Conservation (phyloP, 768 basidiomycete species). For the Pleurotus tuber-regium region DNA sequence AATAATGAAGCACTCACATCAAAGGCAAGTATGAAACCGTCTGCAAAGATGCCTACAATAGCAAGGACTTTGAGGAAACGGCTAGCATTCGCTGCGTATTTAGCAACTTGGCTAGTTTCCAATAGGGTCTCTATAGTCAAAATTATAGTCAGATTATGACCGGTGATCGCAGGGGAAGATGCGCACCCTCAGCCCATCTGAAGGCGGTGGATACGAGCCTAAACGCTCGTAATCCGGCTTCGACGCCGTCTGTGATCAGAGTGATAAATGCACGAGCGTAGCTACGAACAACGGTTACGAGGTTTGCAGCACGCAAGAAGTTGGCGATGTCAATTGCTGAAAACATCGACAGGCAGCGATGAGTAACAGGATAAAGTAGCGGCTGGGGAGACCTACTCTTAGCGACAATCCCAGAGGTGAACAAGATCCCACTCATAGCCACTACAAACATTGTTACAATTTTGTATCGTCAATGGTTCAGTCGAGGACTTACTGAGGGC, state of each 20-base stretch:
- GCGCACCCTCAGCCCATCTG: constrained; percentile 5
- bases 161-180: neutral
- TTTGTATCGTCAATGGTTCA: neutral
- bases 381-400: neutral
- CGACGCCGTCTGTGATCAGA: constrained; percentile 2
- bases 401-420: constrained; percentile 6
- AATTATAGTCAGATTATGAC: neutral
- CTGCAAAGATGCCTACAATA: constrained; percentile 10
- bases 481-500: neutral
- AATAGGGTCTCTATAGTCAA: neutral
- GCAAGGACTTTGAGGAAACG: constrained; percentile 9
- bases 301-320: constrained; percentile 2
- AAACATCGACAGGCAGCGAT: too few relatives aligned
- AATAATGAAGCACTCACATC: neutral
- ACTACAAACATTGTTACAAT: neutral
- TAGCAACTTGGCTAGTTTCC: constrained; percentile 3
- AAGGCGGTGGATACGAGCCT: neutral
- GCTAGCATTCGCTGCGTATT: constrained; percentile 3
- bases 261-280: constrained; percentile 9
- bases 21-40: constrained; percentile 10
- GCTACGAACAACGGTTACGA: neutral
- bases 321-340: constrained; percentile 6
- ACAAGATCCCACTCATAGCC: constrained; percentile 10
- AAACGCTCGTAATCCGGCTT: constrained; percentile 2
- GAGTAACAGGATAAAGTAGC: too few relatives aligned